A percentile compares a stretch with the other conserved stretches of the same genome.
These are phyloP conservation scores for Suhomyces sp. DNA, from an alignment of 805 yeast species.

Conservation along the genomic window DNA sequence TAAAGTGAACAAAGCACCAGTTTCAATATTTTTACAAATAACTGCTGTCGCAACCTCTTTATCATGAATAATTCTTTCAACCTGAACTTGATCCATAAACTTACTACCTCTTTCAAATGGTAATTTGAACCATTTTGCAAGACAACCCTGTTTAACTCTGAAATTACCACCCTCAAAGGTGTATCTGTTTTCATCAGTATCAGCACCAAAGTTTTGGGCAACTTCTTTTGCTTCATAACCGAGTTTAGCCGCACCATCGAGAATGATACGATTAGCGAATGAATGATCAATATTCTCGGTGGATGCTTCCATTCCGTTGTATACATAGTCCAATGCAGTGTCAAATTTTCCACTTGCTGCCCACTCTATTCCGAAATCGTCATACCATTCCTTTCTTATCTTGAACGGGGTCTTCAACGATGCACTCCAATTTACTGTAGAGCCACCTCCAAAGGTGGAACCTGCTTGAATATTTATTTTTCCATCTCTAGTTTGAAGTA, in stretches of 20 bases:
- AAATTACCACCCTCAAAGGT: constrained; percentile 20
- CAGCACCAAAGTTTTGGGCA: constrained; percentile 18
- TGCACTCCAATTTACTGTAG: constrained; percentile 59
- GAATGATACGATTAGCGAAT: constrained; percentile 14
- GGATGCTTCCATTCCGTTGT: constrained; percentile 19
- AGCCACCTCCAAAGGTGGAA: constrained; percentile 56
- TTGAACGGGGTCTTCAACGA: constrained; percentile 47
- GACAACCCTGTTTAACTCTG: constrained; percentile 21
- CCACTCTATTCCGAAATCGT: constrained; percentile 44
- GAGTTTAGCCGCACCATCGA: constrained; percentile 17
- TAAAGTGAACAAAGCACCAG: constrained; percentile 14
- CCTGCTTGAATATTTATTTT: constrained; percentile 47
- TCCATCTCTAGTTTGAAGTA: constrained; percentile 30
- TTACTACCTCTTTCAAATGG: constrained; percentile 17
- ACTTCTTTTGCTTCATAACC: constrained; percentile 19
- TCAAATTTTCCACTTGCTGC: constrained; percentile 44
- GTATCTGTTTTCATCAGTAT: constrained; percentile 17
- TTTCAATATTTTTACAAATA: constrained; percentile 13
- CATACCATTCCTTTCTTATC: constrained; percentile 52
- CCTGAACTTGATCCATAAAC: constrained; percentile 23
- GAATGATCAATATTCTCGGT: constrained; percentile 17
- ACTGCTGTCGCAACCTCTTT: constrained; percentile 16
- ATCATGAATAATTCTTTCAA: constrained; percentile 13
- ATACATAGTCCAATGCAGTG: constrained; percentile 38
- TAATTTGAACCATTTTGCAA: constrained; percentile 19